Evolutionary conservation across 1,284 basidiomycete species (phyloP).

Genomic region (Mycena citricolor): DNA sequence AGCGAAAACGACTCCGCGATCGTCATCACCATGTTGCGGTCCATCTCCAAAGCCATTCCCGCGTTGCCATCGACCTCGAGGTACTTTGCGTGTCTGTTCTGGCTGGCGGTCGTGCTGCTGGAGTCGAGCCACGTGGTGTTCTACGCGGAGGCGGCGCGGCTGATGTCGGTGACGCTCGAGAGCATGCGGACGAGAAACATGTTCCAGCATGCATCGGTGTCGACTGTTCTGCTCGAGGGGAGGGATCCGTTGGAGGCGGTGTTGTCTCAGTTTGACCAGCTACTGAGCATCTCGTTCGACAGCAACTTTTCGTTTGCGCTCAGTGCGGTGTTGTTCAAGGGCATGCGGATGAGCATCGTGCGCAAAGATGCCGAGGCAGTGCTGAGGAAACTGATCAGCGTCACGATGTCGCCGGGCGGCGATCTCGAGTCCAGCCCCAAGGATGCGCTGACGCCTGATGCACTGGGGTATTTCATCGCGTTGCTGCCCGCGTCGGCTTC

Average conservation of each 20-base stretch:
- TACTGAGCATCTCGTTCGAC: conserved; percentile 77
- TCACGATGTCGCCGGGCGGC: conserved; percentile 51
- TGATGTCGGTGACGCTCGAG: conserved; percentile 69
- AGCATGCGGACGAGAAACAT: conserved; percentile 61
- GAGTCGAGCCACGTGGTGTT: conserved; percentile 75
- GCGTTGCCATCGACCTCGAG: conserved; percentile 68
- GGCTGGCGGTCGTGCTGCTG: conserved; percentile 81
- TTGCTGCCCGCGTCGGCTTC: conserved; percentile 71
- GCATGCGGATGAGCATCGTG: conserved; percentile 69
- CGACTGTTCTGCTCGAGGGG: conserved; percentile 62
- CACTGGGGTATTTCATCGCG: conserved; percentile 80
- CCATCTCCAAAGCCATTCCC: conserved; percentile 76
- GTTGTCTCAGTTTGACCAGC: conserved; percentile 69
- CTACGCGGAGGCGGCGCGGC: conserved; percentile 67
- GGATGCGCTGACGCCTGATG: conserved; percentile 53
- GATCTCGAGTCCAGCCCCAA: conserved; percentile 38
- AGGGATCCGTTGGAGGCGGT: conserved; percentile 68
- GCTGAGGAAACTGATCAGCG: conserved; percentile 55
- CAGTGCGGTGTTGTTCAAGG: conserved; percentile 83
- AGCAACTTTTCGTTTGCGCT: conserved; percentile 80
- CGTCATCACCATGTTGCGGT: conserved; percentile 84
- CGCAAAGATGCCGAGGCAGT: conserved; percentile 57
- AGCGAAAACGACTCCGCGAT: conserved; percentile 73
- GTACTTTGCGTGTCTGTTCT: conserved; percentile 77
- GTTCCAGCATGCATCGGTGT: conserved; percentile 55